Base-by-base conservation (phyloP, 2,329 filamentous ascomycete species). In the Colletotrichum horii region DNA sequence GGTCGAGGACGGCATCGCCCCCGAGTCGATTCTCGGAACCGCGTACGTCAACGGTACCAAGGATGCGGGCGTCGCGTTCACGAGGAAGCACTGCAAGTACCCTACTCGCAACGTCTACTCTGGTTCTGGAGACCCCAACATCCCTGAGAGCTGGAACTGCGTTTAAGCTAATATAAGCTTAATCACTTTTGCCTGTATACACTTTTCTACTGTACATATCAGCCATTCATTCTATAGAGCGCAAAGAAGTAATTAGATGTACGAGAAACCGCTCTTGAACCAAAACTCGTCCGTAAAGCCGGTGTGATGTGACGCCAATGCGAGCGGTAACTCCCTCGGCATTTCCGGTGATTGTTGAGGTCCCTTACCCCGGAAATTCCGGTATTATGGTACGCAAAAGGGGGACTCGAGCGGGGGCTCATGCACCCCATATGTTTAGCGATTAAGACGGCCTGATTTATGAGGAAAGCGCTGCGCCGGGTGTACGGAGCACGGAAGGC, bases 31-130 rank as follows among this genome's bases (percentile, higher is more conserved):
- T 4, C 76, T 80, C n/a, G 85, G 84, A 0, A 84, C 83, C 0
- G 84, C 82, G 3, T 85, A 80, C 58, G 79, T 80, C 4, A 80
- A 82, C 15, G 79, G 79, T 4, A 78, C 76, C 4, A 78, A 76
- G 34, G 75, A 70, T 4, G 80, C 81, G 16, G 76, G 74, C 4
- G 74, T 85, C 5, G 79, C 78, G 8, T 84, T 82, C 61, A 76
- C 79, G 75, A 80, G 84, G 62, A 79, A 79, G 32, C 84, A 85
- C 74, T 85, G 83, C 78, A 80, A 79, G 70, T 84, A 83, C 58
- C 83, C 83, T 4, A 75, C 79, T 9, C 79, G 82, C 22, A 85
- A 83, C 66, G 79, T 79, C 3, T 84, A 83, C 74, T 64, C 78
- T 12, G 66, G 79, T 1, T 67, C 60, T 1, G 77, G 77, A 15